Evolutionary conservation across 1,284 basidiomycete species (phyloP).

Genomic region (Trametes pubescens): DNA sequence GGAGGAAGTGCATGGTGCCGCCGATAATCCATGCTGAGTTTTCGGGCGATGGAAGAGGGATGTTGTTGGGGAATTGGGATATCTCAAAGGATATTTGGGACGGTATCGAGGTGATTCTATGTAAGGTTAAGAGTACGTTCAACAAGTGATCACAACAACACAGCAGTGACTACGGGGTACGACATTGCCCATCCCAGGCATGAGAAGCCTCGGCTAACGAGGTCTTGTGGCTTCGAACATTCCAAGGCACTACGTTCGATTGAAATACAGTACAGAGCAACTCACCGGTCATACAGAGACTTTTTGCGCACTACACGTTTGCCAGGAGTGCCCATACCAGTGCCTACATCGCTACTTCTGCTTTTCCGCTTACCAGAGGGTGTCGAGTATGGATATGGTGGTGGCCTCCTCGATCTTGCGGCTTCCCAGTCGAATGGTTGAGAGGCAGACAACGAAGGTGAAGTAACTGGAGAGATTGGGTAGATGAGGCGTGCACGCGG

Average conservation of each 20-base stretch:
- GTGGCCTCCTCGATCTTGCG: constrained; percentile 65
- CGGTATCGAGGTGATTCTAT: constrained; percentile 68
- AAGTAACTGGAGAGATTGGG: constrained; percentile 57
- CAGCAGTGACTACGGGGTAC: not conserved
- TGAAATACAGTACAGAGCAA: not conserved
- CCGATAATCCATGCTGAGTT: constrained; percentile 74
- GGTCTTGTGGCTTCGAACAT: not conserved
- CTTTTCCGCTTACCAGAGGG: constrained; percentile 56
- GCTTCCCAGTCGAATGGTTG: constrained; percentile 86
- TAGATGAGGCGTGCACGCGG: constrained; percentile 42
- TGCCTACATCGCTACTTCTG: constrained; percentile 50
- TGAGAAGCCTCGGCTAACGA: not conserved
- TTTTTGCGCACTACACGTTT: constrained; percentile 70
- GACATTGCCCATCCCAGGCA: too few species aligned
- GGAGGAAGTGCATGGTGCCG: constrained; percentile 66
- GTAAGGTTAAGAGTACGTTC: not conserved
- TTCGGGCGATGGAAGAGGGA: constrained; percentile 71
- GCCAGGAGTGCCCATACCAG: constrained; percentile 48
- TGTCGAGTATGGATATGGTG: constrained; percentile 78
- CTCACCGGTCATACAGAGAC: constrained; percentile 64
- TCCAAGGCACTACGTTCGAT: not conserved
- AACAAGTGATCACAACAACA: not conserved
- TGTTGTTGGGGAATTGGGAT: constrained; percentile 76
- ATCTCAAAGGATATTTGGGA: constrained; percentile 76
- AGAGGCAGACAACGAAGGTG: constrained; percentile 75